Base-by-base conservation (phyloP, 306 rosid genomes). In the Rubus idaeus region DNA sequence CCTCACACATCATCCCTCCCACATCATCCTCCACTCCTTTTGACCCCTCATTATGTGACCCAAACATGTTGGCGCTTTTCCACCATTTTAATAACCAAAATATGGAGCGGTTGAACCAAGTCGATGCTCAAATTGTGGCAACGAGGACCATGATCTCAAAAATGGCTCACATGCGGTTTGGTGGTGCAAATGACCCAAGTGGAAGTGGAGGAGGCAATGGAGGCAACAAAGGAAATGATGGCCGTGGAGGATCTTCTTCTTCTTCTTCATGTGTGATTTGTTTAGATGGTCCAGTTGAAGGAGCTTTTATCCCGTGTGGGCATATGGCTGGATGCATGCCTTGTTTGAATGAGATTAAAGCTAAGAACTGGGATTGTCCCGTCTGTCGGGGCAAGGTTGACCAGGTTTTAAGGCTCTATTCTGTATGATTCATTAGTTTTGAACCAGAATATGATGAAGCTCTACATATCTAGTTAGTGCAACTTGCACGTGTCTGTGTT, bases 251-350 rank as follows among this genome's bases (percentile, higher is more conserved):
- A 39, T 60, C 35, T 67, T 14, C 40, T 45, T 45, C 10, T 45
- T 45, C 49, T 45, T 7, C 94, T 47, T 78, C 93, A 0, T 91
- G 97, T 1, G 87, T 92, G 75, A 89, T 94, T 76, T 92, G 97
- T 81, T 81, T 95, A 86, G 98, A 94, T 85, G 93, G 97, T 83
- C 93, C 91, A 8, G 87, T 90, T n/a, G 92, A 94, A 80, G 98
- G 96, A 64, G 97, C 92, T 61, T 92, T 95, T 91, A 92, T 95
- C 75, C 98, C 98, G 10, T 95, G 98, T 82, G 97, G 98, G 68
- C 98, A 95, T 56, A 30, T 30, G 35, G 35, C 35, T 30, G 35
- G 35, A 30, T 80, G 18, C 45, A 17, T 92, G 97, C 78, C 89
- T 70, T 95, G 98, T 87, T 81, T 95, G 93, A 89, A 87, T 3